Evolutionary conservation across 176 grass and related monocot species (phyloP).

Genomic region (Oryza australiensis): DNA sequence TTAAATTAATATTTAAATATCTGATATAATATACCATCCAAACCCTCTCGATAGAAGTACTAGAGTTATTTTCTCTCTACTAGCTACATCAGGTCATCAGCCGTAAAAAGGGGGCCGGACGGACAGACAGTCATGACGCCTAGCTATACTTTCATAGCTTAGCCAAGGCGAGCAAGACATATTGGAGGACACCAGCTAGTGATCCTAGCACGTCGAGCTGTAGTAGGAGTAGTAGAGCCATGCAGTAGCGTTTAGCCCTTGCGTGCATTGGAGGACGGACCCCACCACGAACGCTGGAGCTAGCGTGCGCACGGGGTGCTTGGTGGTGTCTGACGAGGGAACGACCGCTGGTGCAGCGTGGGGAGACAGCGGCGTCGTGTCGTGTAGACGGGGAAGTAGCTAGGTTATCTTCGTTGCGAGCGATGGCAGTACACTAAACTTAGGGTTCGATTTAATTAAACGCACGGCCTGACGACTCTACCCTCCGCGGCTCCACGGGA

Average conservation of each 20-base stretch:
- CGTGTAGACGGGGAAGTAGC: not conserved
- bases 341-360: not conserved
- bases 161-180: not conserved
- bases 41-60: too few species aligned
- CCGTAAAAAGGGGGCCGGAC: not conserved
- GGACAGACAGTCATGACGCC: constrained; percentile 2
- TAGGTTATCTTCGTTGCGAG: too few species aligned
- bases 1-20: too few species aligned
- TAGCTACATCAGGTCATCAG: not conserved
- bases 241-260: not conserved
- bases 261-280: not conserved
- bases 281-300: not conserved
- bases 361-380: not conserved
- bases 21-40: too few species aligned
- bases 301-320: not conserved
- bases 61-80: not conserved
- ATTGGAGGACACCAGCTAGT: not conserved
- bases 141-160: not conserved
- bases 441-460: too few species aligned
- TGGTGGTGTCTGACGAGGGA: not conserved
- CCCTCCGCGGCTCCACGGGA: too few species aligned
- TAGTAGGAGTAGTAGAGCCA: not conserved
- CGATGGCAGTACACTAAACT: too few species aligned
- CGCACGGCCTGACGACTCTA: too few species aligned
- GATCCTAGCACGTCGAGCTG: not conserved